These are phyloP conservation scores for Rhizophora apiculata DNA, from an alignment of 345 rosid species.

Conservation along the genomic window DNA sequence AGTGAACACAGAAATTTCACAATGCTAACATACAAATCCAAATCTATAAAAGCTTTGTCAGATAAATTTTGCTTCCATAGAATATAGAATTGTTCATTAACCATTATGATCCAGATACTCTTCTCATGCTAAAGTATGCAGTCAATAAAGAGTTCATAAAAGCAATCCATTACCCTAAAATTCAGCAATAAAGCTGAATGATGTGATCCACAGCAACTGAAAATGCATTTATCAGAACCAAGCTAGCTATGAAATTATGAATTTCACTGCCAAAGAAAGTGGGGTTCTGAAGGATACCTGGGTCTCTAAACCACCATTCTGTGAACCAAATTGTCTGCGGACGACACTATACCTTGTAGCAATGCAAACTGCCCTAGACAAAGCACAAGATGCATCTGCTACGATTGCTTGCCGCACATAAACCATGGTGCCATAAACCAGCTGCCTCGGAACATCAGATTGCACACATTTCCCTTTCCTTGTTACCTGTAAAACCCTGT, in stretches of 20 bases:
- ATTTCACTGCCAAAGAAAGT: neutral
- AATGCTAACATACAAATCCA: neutral
- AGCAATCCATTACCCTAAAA: neutral
- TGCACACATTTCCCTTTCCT: slow-evolving; percentile 75
- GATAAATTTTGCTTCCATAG: neutral
- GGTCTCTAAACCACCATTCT: slow-evolving; percentile 68
- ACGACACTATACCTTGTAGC: slow-evolving; percentile 97
- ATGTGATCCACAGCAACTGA: neutral
- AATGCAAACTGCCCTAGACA: slow-evolving; percentile 90
- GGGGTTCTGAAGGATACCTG: slow-evolving; percentile 49
- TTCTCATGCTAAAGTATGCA: neutral
- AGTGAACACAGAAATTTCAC: neutral
- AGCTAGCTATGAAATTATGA: neutral
- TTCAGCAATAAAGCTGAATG: neutral
- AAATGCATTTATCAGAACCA: neutral
- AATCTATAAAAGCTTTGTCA: neutral
- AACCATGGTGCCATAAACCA: slow-evolving; percentile 96
- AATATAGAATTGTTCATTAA: neutral
- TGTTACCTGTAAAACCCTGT: slow-evolving; percentile 85
- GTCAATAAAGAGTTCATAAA: neutral
- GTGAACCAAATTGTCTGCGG: slow-evolving; percentile 92
- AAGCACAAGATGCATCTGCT: slow-evolving; percentile 76
- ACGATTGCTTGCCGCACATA: slow-evolving; percentile 85
- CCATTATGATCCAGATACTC: neutral
- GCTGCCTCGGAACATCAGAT: slow-evolving; percentile 85